Evolutionary conservation across 306 rosid genomes (phyloP), one percentile per base, ranked within the genome.

Genomic region (Morella rubra): DNA sequence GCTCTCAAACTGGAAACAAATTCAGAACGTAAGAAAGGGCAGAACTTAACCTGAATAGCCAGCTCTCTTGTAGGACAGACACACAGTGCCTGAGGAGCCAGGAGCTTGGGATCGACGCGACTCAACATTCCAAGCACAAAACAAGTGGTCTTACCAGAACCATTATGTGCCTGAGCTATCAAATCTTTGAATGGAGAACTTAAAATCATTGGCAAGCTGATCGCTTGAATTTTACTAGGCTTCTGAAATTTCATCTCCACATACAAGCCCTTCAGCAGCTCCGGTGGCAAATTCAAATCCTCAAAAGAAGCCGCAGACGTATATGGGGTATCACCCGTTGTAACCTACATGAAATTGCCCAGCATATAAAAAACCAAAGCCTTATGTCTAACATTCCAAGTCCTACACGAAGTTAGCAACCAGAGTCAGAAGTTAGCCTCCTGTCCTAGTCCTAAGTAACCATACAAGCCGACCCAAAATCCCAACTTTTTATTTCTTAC

Each of bases 71-170:
- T 94, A 15, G 96, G 98, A 32, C 98, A 94, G 56, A 94, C 87
- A 56, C 97, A 94, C 27, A 90, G 91, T 1, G 98, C 98, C 78
- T 93, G 98, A 55, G 98, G 97, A 72, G 79, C 89, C 84, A 86
- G 82, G 68, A 85, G 0, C 18, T 47, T 80, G 2, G 94, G 95
- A 89, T 94, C 93, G 40, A 94, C 90, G 0, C 98, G 96, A 81
- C 95, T 89, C 69, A 92, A 78, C 97, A 94, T 94, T 68, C 97
- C 98, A 13, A 94, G 96, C 69, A 91, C 96, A 47, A 94, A 94
- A 76, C 98, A 94, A 16, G 98, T 94, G 2, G 98, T 94, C 85
- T 94, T 94, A 0, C 98, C 96, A 4, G 98, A 94, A 59, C 98
- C 97, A 52, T 94, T 94, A 75, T 92, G 98, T 6, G 98, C 98